Evolutionary conservation across 805 yeast genomes (phyloP), one percentile per base, ranked within the genome.

Genomic region (Ogataea methylovora): DNA sequence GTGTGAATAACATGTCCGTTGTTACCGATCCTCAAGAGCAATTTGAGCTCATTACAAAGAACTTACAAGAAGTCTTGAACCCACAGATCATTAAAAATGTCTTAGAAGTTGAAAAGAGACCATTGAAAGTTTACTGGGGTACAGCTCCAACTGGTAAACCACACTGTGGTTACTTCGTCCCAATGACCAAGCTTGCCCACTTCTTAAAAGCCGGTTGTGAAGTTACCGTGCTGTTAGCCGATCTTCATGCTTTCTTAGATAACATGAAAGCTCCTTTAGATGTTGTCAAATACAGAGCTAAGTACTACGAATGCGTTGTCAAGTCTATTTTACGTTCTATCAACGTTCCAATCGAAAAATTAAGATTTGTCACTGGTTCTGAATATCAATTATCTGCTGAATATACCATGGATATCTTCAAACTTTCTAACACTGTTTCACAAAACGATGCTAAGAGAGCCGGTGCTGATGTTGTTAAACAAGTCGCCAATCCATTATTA

Each of bases 141-240:
- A 88, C 97, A 15, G 99, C 99, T 7, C 97, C 99, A 40, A 92
- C 99, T 4, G 99, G 99, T 34, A 84, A 76, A 62, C 96, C 97
- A 29, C 99, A 92, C 64, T 88, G 97, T 67, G 99, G 97, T 34
- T 92, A 92, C 71, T 86, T 92, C 54, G 98, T 92, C 25, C 92
- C 97, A 34, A 90, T 92, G 97, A 82, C 94, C 41, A 90, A 92
- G 60, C 63, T 92, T 48, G 97, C 97, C 2, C 88, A 92, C 58
- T 86, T 90, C 58, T 72, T 92, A 59, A 81, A 79, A 51, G 98
- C 99, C 13, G 98, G 97, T 10, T 86, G 95, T 66, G 92, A 86
- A 54, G 94, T 92, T 28, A 86, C 78, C 1, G 92, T 92, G 6
- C 69, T 92, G 39, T 60, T 92, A 45, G 99, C 99, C 12, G 98